Conservation (phyloP, 2,329 filamentous ascomycete genomes). For the Ophiosphaerella korrae region DNA sequence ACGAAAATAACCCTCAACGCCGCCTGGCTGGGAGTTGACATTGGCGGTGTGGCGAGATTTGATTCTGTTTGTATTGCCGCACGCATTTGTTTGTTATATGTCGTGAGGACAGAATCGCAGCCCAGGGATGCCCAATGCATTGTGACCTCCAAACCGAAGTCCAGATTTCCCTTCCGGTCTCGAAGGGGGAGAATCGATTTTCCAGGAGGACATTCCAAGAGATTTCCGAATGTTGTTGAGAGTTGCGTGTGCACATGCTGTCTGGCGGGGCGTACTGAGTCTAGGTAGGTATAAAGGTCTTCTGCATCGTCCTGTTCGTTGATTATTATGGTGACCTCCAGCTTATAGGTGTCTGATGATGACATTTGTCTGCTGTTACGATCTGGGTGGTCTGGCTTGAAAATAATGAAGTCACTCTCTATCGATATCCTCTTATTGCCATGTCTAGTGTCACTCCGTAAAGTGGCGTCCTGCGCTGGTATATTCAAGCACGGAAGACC, state of each 20-base stretch:
- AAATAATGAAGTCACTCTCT: conserved; percentile 16
- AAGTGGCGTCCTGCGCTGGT: conserved; percentile 1
- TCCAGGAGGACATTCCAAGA: conserved; percentile 30
- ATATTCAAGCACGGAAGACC: neutral
- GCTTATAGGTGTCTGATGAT: conserved; percentile 6
- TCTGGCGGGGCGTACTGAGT: conserved; percentile 3
- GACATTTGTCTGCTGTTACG: neutral
- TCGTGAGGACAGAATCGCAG: conserved; percentile 16
- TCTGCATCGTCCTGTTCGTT: conserved; percentile 19
- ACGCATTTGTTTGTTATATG: conserved; percentile 31
- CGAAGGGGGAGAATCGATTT: conserved; percentile 14
- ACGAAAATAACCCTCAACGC: conserved; percentile 16
- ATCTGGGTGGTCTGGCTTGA: conserved; percentile 22
- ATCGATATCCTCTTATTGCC: conserved; percentile 2
- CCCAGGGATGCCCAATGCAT: conserved; percentile 26
- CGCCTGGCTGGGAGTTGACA: conserved; percentile 17
- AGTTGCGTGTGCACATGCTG: conserved; percentile 17
- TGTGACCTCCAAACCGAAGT: conserved; percentile 25
- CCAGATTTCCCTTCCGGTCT: conserved; percentile 15
- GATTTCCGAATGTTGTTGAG: conserved; percentile 30
- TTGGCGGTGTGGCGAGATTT: conserved; percentile 11
- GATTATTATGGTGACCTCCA: conserved; percentile 30
- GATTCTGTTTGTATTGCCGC: neutral
- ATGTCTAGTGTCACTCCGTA: conserved; percentile 7
- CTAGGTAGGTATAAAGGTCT: conserved; percentile 32